These are phyloP conservation scores for Fusarium sp. DNA, from an alignment of 2,329 filamentous ascomycete genomes.

Conservation along the genomic window DNA sequence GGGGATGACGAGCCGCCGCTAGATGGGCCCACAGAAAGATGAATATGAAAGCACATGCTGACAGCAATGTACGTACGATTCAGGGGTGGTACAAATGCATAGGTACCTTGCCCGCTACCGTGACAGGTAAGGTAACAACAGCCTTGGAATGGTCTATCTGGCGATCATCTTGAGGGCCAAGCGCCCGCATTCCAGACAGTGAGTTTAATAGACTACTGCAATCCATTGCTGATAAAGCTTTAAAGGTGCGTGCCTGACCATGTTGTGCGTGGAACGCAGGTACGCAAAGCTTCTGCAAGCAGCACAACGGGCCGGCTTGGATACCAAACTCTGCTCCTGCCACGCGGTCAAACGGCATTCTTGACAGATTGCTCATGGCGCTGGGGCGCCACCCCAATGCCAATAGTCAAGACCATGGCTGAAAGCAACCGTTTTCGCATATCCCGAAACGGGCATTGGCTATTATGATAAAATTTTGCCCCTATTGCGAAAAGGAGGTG, in stretches of 20 bases:
- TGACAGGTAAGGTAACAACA: slow-evolving; percentile 22
- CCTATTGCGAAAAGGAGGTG: slow-evolving; percentile 1
- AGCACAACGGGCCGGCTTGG: slow-evolving; percentile 13
- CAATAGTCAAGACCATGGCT: slow-evolving; percentile 34
- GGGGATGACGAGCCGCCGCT: slow-evolving; percentile 20
- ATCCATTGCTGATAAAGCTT: background rate
- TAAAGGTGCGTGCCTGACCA: background rate
- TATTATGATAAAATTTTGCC: slow-evolving; percentile 4
- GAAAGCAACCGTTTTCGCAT: slow-evolving; percentile 5
- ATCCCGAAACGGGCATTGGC: slow-evolving; percentile 21
- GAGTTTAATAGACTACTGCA: slow-evolving; percentile 19
- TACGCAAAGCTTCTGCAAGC: slow-evolving; percentile 21
- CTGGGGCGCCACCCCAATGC: slow-evolving; percentile 23
- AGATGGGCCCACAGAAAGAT: slow-evolving; percentile 9
- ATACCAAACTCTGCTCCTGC: slow-evolving; percentile 16
- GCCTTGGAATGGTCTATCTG: slow-evolving; percentile 19
- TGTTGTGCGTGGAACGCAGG: slow-evolving; percentile 33
- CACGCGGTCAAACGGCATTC: slow-evolving; percentile 12
- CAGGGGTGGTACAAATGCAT: slow-evolving; percentile 30
- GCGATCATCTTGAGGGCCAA: slow-evolving; percentile 21
- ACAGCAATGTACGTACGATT: slow-evolving; percentile 38
- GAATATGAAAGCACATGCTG: slow-evolving; percentile 23
- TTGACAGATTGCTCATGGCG: slow-evolving; percentile 21
- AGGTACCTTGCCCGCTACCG: slow-evolving; percentile 5
- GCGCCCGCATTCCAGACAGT: slow-evolving; percentile 28